Conservation (phyloP, 176 grass and related monocot genomes). For the Triticum turgidum region DNA sequence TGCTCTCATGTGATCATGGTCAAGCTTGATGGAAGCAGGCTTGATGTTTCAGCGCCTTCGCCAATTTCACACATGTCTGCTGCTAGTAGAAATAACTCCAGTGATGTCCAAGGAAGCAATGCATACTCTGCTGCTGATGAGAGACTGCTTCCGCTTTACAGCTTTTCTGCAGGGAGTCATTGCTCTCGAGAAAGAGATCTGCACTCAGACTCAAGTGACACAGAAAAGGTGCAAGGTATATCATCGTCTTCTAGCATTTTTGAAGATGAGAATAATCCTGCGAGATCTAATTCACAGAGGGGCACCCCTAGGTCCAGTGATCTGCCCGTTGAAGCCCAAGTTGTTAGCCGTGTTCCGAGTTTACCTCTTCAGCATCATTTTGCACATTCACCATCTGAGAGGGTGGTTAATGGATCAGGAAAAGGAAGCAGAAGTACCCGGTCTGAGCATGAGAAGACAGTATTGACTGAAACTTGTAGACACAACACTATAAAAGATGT, state of each 20-base stretch:
- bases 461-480: slow-evolving; percentile 72
- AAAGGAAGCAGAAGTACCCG: slow-evolving; percentile 83
- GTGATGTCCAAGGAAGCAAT: slow-evolving; percentile 40
- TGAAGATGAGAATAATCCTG: slow-evolving; percentile 51
- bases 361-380: slow-evolving; percentile 76
- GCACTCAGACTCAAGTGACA: slow-evolving; percentile 49
- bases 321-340: slow-evolving; percentile 49
- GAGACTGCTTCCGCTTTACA: slow-evolving; percentile 70
- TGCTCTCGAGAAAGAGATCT: slow-evolving; percentile 54
- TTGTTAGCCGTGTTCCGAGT: slow-evolving; percentile 61
- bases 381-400: slow-evolving; percentile 51
- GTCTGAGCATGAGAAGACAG: slow-evolving; percentile 84
- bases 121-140: slow-evolving; percentile 18
- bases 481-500: slow-evolving; percentile 82
- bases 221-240: slow-evolving; percentile 47
- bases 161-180: slow-evolving; percentile 61
- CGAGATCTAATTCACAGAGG: slow-evolving; percentile 53
- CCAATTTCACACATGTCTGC: slow-evolving; percentile 39
- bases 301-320: slow-evolving; percentile 45
- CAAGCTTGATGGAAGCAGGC: slow-evolving; percentile 66
- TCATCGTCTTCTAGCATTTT: slow-evolving; percentile 65
- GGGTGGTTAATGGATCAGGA: slow-evolving; percentile 52
- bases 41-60: slow-evolving; percentile 63
- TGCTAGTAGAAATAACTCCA: slow-evolving; percentile 42
- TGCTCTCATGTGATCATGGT: slow-evolving; percentile 74